A percentile compares a stretch with the other conserved stretches of the same genome.
phyloP scores from a whole-genome alignment of 1,139 yeast genomes.

The Geotrichum carabidarum region DNA sequence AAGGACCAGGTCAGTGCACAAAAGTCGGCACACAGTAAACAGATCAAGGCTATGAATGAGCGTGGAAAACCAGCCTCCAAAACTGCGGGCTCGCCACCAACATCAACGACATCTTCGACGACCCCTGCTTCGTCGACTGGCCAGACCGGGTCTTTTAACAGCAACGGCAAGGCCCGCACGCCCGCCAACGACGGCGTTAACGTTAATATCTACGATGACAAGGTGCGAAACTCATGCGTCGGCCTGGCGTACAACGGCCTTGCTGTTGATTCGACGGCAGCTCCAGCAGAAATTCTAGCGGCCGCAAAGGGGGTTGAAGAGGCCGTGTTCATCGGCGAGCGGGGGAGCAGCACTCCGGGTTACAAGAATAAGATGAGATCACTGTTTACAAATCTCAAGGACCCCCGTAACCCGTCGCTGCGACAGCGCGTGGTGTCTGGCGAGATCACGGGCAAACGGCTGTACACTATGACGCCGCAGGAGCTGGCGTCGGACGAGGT shows the following conservation, averaged over 20 bases:
- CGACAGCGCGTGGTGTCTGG: constrained; percentile 64
- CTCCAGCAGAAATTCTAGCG: constrained; percentile 54
- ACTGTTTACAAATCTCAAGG: constrained; percentile 76
- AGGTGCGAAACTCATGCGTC: constrained; percentile 79
- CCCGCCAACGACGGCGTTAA: constrained; percentile 77
- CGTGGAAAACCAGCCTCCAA: constrained; percentile 17
- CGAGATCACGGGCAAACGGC: constrained; percentile 56
- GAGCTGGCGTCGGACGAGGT: constrained; percentile 90
- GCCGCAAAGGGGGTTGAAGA: constrained; percentile 69
- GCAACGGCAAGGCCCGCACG: constrained; percentile 50
- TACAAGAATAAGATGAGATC: constrained; percentile 81
- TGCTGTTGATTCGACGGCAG: constrained; percentile 67
- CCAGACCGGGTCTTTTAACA: constrained; percentile 23
- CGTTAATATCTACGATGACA: constrained; percentile 61
- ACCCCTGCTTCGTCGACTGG: constrained; percentile 19
- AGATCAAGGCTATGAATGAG: neutral
- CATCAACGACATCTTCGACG: constrained; percentile 21
- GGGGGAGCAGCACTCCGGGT: constrained; percentile 44
- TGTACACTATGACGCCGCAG: constrained; percentile 79
- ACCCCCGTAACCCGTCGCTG: constrained; percentile 81
- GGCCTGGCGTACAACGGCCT: constrained; percentile 82
- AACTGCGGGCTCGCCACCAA: constrained; percentile 19
- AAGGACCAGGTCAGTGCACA: constrained; percentile 82
- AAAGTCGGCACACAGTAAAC: constrained; percentile 38
- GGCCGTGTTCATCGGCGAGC: constrained; percentile 59